Evolutionary conservation across 78 protist species (phyloP).

Genomic region (Guillardia theta): DNA sequence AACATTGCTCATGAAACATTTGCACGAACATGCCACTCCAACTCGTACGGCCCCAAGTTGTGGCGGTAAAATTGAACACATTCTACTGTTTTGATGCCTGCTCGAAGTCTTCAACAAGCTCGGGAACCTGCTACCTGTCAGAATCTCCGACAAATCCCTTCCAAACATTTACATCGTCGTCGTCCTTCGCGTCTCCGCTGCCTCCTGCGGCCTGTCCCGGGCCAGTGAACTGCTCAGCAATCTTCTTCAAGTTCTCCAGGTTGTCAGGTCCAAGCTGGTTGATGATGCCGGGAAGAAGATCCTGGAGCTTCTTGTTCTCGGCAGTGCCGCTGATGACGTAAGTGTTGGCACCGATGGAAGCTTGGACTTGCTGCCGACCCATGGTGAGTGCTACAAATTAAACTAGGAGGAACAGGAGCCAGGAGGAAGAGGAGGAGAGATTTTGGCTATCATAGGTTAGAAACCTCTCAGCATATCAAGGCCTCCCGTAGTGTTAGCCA

Average conservation of each 20-base stretch:
- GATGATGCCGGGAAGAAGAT: constrained; percentile 65
- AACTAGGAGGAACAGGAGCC: not conserved
- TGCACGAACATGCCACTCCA: not conserved
- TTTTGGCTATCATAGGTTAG: too few species aligned
- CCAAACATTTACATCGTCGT: too few species aligned
- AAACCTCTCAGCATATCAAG: not conserved
- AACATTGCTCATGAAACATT: not conserved
- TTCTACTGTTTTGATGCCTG: not conserved
- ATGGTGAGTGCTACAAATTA: not conserved
- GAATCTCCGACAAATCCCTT: too few species aligned
- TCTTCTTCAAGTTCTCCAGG: constrained; percentile 54
- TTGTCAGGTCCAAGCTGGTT: constrained; percentile 67
- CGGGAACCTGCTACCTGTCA: constrained; percentile 13
- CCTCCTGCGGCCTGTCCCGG: not conserved
- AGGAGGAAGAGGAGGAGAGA: not conserved
- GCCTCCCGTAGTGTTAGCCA: not conserved
- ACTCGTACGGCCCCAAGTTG: not conserved
- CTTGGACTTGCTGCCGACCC: constrained; percentile 30
- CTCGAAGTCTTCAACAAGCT: constrained; percentile 43
- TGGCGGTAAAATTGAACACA: not conserved
- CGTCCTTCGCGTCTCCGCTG: not conserved
- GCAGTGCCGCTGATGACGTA: constrained; percentile 58
- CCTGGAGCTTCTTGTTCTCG: constrained; percentile 62
- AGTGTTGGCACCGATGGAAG: constrained; percentile 63
- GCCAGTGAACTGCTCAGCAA: constrained; percentile 29